Evolutionary conservation across 768 basidiomycete genomes (phyloP).

Genomic region (Rossbeevera mucosa): DNA sequence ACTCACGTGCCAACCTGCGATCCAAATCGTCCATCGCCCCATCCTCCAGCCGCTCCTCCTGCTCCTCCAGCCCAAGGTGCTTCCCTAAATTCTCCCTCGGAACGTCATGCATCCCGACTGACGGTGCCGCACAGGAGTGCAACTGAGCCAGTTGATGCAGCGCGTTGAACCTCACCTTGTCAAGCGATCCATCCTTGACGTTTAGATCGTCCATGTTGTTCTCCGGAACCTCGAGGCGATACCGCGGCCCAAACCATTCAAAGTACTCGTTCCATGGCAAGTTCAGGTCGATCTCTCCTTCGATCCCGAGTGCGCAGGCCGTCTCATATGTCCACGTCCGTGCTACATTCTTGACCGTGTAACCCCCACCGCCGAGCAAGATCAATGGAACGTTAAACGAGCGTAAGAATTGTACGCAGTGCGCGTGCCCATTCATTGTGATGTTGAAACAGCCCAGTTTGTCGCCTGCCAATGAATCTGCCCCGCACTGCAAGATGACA

Average conservation of each 20-base stretch:
- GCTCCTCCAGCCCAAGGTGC: conserved; percentile 54
- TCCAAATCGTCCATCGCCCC: conserved; percentile 56
- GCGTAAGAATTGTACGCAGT: conserved; percentile 84
- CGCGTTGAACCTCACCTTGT: conserved; percentile 66
- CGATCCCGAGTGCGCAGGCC: conserved; percentile 86
- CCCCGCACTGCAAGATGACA: conserved; percentile 91
- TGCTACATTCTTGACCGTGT: conserved; percentile 88
- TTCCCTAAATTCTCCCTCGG: conserved; percentile 64
- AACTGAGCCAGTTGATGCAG: conserved; percentile 55
- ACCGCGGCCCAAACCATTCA: conserved; percentile 97
- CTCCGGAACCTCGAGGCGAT: conserved; percentile 82
- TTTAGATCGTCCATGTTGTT: conserved; percentile 98
- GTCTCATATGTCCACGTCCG: conserved; percentile 97
- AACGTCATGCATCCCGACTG: conserved; percentile 80
- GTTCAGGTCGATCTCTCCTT: conserved; percentile 70
- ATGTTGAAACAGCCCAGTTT: conserved; percentile 96
- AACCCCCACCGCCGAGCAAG: conserved; percentile 92
- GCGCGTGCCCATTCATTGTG: conserved; percentile 91
- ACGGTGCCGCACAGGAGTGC: conserved; percentile 60
- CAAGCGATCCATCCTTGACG: conserved; percentile 70
- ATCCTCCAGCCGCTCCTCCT: conserved; percentile 36
- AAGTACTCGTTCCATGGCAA: conserved; percentile 87
- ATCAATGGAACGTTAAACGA: conserved; percentile 82
- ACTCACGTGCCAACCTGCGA: no score
- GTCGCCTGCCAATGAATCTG: conserved; percentile 92